These are phyloP conservation scores for Chaetomium fimeti DNA, from an alignment of 495 filamentous ascomycete species.

Conservation along the genomic window DNA sequence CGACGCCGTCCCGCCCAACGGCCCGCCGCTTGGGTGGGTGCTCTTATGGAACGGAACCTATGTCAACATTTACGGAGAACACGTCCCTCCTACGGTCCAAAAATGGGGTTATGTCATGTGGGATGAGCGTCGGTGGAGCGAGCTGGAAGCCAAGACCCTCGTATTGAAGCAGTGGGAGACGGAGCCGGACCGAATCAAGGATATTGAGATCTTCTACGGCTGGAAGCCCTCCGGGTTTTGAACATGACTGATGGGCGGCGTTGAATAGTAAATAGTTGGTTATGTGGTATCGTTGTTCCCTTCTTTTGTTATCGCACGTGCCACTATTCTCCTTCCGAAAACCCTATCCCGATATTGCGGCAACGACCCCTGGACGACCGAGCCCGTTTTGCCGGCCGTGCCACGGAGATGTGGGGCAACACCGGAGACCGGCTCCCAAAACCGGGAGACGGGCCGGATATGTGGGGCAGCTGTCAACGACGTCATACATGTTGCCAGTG, in stretches of 20 bases:
- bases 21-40: conserved; percentile 3
- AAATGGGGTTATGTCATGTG: conserved; percentile 11
- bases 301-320: too few species aligned
- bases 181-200: not conserved
- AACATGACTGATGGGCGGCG: too few species aligned
- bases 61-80: conserved; percentile 2
- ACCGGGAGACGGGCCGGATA: not conserved
- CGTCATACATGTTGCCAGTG: not conserved
- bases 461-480: not conserved
- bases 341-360: too few species aligned
- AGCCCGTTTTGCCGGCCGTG: not conserved
- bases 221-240: not conserved
- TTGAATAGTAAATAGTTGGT: too few species aligned
- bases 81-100: not conserved
- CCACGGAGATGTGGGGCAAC: not conserved
- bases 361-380: too few species aligned
- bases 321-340: too few species aligned
- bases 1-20: not conserved
- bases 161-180: conserved; percentile 8
- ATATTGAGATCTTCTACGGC: not conserved
- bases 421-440: not conserved
- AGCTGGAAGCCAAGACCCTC: not conserved
- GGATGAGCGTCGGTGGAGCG: conserved; percentile 1
- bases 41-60: not conserved
- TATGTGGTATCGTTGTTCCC: too few species aligned